Base-by-base conservation (phyloP, 495 filamentous ascomycete genomes). In the Penicillium daleae region DNA sequence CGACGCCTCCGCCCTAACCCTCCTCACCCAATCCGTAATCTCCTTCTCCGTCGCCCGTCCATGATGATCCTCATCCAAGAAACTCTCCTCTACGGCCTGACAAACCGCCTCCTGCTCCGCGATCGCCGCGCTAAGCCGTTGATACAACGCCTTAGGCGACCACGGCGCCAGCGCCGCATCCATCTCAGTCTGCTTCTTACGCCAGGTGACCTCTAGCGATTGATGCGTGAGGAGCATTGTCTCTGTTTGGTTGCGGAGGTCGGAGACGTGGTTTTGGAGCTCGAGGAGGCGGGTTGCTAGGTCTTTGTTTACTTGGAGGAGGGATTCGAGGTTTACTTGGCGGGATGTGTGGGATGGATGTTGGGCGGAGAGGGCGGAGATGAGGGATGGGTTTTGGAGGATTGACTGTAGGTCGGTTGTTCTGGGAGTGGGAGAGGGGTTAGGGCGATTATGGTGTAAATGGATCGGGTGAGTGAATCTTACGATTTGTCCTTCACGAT, bases 161-260 rank as follows among this genome's bases (percentile, higher is more conserved):
- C 95, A 99, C 10, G 90, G 90, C 61, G 88, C 86, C 51, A 99
- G 78, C 9, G 91, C 92, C 5, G 83, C 76, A 70, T 99, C 95
- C 88, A 96, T 95, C 58, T 92, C 91, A 4, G 83, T 80, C 72
- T 97, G 91, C 73, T 96, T 96, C 50, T 87, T 84, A 44, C 90
- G 87, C 92, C 95, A 97, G 60, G 89, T 86, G n/a, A 91, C 87
- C 71, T 97, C 95, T 3, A 97, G 87, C 6, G 90, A 92, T 68
- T 92, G 90, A 21, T 94, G 86, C 3, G 87, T 83, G 1, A 98
- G 85, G 2, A 99, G 86, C 53, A 93, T 89, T 2, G 89, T 86
- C 72, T 97, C 92, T 0, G 90, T 88, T 8, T 78, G 76, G 22
- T 82, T 78, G 59, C 92, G 89, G 32, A 89, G 83, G 59, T 83